Base-by-base conservation (phyloP, 371 early-diverging fungal genomes). In the Massospora cicadina region DNA sequence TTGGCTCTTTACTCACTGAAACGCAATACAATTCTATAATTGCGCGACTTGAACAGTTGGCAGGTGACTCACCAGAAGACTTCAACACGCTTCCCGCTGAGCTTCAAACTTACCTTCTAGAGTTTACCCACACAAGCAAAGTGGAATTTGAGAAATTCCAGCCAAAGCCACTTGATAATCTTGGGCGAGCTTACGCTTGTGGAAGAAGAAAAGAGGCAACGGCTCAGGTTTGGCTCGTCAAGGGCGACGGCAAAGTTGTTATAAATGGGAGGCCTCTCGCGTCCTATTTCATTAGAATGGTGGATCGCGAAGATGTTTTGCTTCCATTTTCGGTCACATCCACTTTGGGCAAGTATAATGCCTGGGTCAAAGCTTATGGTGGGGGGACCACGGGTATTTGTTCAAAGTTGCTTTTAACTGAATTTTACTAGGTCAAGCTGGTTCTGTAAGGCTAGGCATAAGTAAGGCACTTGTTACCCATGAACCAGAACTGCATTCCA, bases 141-240 rank as follows among this genome's bases (percentile, higher is more conserved):
- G 32, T 67, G n/a, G 67, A 71, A 54, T 68, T 69, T 62, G 60
- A 70, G 29, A 57, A 70, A 58, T 26, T 27, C 55, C 70, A 76
- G 65, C 63, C 70, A 60, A 75, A 80, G 63, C 66, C 65, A 0
- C 65, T 88, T 65, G 94, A 95, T 69, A 80, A 81, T 24, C 66
- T 79, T 58, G 93, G 94, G 3, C 76, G 91, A 56, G 84, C 90
- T 27, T 83, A 79, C 72, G 88, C 89, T 0, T 76, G 78, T 3
- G 97, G 91, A 0, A 80, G 88, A 54, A 80, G 95, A 68, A 96
- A 96, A 80, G 83, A 86, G 63, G 84, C 95, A 0, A 74, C 73
- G 13, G 90, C 93, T 3, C 77, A 81, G 30, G 87, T 81, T 58
- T 92, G 83, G 80, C 71, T 93, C 0, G 85, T 91, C 2, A 68